phyloP scores from a whole-genome alignment of 495 filamentous ascomycete genomes.

The Usnea hakonensis region DNA sequence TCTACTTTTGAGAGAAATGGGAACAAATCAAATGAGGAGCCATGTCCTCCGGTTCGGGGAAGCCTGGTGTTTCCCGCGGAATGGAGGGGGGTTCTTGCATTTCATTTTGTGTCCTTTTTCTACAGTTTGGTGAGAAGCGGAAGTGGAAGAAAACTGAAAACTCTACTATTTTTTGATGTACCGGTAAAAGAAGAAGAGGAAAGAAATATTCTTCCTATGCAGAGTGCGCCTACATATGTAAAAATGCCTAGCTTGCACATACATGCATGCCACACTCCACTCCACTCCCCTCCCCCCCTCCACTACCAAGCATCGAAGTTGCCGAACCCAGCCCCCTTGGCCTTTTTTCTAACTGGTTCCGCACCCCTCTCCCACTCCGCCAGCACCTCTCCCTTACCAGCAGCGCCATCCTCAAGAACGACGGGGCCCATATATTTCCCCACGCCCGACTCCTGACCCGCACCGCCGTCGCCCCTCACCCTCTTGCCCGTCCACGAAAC shows the following conservation, averaged over 20 bases:
- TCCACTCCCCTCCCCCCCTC: too few relatives aligned
- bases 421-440: constrained; percentile 50
- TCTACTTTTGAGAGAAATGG: background rate
- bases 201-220: too few relatives aligned
- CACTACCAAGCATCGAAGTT: constrained; percentile 78
- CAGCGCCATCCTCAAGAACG: constrained; percentile 53
- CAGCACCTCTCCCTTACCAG: constrained; percentile 75
- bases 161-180: too few relatives aligned
- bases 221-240: too few relatives aligned
- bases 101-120: background rate
- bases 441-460: constrained; percentile 47
- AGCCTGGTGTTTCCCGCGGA: background rate
- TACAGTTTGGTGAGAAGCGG: too few relatives aligned
- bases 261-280: too few relatives aligned
- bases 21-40: background rate
- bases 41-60: background rate
- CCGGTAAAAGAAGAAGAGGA: too few relatives aligned
- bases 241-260: too few relatives aligned
- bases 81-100: too few relatives aligned
- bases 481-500: constrained; percentile 31
- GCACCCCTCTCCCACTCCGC: constrained; percentile 42
- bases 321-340: constrained; percentile 76
- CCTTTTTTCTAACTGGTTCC: constrained; percentile 73
- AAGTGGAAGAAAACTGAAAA: too few relatives aligned
- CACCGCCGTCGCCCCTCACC: constrained; percentile 46